A percentile compares a stretch with the other conserved stretches of the same genome.
Evolutionary conservation across 495 filamentous ascomycete genomes (phyloP).

Genomic region (Bathelium albidoporum): DNA sequence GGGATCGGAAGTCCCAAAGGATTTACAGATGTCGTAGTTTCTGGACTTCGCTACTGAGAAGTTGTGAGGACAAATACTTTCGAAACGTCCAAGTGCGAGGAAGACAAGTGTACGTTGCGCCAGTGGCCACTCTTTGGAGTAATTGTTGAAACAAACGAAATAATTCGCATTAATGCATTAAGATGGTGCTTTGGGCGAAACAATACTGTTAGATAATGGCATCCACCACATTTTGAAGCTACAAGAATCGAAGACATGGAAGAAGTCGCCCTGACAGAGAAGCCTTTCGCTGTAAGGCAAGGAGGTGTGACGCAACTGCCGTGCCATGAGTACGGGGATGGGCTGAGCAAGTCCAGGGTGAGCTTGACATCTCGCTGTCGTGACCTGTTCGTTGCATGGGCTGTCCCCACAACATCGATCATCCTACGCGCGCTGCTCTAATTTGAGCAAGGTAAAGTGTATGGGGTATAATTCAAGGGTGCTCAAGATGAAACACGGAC

Average conservation of each 20-base stretch:
- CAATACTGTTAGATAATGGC: too few species aligned
- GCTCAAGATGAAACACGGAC: not conserved
- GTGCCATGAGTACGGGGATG: not conserved
- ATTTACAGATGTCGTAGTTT: not conserved
- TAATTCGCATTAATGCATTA: not conserved
- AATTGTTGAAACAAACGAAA: not conserved
- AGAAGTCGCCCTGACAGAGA: not conserved
- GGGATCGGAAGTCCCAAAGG: not conserved
- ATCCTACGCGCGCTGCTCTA: not conserved
- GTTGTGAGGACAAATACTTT: not conserved
- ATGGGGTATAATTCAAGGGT: not conserved
- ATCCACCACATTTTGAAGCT: not conserved
- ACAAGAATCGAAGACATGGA: not conserved
- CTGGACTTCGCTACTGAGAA: not conserved
- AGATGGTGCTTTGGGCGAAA: not conserved
- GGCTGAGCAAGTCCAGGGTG: not conserved
- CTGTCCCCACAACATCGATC: not conserved
- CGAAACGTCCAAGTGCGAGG: not conserved
- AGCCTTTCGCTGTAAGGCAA: not conserved
- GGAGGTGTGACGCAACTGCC: not conserved
- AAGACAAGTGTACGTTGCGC: not conserved
- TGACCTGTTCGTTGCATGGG: not conserved
- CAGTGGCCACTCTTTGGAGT: not conserved
- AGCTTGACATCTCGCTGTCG: too few species aligned
- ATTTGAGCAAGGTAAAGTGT: not conserved